A percentile compares a stretch with the other conserved stretches of the same genome.
Conservation (phyloP, 805 yeast genomes). For the Yarrowia phangngaensis region DNA sequence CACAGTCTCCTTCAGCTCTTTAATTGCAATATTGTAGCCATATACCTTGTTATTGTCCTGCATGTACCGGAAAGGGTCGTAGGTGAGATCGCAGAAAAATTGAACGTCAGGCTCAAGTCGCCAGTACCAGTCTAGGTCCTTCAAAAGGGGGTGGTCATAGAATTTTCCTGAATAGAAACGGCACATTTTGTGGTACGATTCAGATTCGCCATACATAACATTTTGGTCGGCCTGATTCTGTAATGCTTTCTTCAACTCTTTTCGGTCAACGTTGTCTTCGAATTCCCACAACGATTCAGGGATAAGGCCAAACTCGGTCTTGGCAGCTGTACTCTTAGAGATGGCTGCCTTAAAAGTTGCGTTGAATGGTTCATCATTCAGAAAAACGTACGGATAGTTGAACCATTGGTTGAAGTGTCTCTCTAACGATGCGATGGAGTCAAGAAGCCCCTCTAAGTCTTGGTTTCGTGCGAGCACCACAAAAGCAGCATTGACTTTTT, state of each 20-base stretch:
- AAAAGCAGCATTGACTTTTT: slow-evolving; percentile 61
- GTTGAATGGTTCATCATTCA: slow-evolving; percentile 74
- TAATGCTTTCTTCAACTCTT: slow-evolving; percentile 53
- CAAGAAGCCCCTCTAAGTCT: slow-evolving; percentile 72
- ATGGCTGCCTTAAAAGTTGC: slow-evolving; percentile 59
- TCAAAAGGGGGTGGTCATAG: slow-evolving; percentile 71
- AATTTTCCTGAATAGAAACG: slow-evolving; percentile 84
- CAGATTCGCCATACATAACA: slow-evolving; percentile 77
- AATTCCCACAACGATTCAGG: slow-evolving; percentile 66
- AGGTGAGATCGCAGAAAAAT: slow-evolving; percentile 84
- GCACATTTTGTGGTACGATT: slow-evolving; percentile 91
- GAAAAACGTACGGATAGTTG: slow-evolving; percentile 85
- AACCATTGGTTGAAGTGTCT: slow-evolving; percentile 91
- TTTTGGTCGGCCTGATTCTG: slow-evolving; percentile 76
- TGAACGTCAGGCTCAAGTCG: slow-evolving; percentile 91
- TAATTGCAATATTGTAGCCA: slow-evolving; percentile 77
- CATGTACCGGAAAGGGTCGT: slow-evolving; percentile 89
- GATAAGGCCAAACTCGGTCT: slow-evolving; percentile 69
- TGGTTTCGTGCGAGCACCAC: slow-evolving; percentile 78
- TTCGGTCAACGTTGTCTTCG: slow-evolving; percentile 46
- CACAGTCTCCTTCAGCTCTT: slow-evolving; percentile 75
- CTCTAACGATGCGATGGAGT: slow-evolving; percentile 71
- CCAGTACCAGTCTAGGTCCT: slow-evolving; percentile 86
- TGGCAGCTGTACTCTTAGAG: slow-evolving; percentile 50
- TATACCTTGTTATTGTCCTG: slow-evolving; percentile 61